phyloP scores from a whole-genome alignment of 805 yeast species.

The Lipomyces spencermartinsiae region DNA sequence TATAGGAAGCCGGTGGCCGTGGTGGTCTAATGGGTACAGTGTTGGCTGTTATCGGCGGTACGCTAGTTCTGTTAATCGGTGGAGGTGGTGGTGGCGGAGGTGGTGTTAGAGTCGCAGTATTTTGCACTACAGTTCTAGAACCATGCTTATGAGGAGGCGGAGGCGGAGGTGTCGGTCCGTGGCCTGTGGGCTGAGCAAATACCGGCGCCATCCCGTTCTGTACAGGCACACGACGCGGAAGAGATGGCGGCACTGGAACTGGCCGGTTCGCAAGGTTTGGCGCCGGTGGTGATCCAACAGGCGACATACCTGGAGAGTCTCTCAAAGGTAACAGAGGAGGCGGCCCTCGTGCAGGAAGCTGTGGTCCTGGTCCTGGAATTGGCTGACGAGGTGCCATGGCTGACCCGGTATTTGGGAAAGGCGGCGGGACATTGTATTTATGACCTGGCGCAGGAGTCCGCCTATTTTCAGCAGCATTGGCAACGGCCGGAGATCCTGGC shows the following conservation, averaged over 20 bases:
- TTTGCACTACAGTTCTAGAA: slow-evolving; percentile 11
- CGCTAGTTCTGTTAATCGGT: neutral
- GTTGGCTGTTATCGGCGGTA: neutral
- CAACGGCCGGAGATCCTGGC: neutral
- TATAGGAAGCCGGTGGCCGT: slow-evolving; percentile 26
- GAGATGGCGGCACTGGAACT: slow-evolving; percentile 39
- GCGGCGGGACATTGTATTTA: slow-evolving; percentile 39
- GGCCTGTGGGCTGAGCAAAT: slow-evolving; percentile 21
- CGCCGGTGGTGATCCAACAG: slow-evolving; percentile 40
- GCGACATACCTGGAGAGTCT: slow-evolving; percentile 31
- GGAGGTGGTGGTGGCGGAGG: slow-evolving; percentile 27
- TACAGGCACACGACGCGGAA: slow-evolving; percentile 43
- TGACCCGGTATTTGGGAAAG: slow-evolving; percentile 34
- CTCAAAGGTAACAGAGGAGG: slow-evolving; percentile 50
- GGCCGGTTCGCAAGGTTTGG: slow-evolving; percentile 31
- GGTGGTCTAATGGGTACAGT: slow-evolving; percentile 23
- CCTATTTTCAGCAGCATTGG: slow-evolving; percentile 1
- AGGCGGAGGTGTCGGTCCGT: slow-evolving; percentile 27
- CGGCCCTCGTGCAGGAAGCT: slow-evolving; percentile 42
- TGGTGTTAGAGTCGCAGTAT: slow-evolving; percentile 5
- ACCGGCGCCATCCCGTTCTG: slow-evolving; percentile 31
- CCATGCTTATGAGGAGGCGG: slow-evolving; percentile 37
- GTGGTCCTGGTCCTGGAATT: slow-evolving; percentile 43
- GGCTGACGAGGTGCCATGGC: slow-evolving; percentile 42
- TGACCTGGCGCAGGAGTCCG: slow-evolving; percentile 33